These are phyloP conservation scores for Lachnellula willkommii DNA, from an alignment of 2,329 filamentous ascomycete species.

Conservation along the genomic window DNA sequence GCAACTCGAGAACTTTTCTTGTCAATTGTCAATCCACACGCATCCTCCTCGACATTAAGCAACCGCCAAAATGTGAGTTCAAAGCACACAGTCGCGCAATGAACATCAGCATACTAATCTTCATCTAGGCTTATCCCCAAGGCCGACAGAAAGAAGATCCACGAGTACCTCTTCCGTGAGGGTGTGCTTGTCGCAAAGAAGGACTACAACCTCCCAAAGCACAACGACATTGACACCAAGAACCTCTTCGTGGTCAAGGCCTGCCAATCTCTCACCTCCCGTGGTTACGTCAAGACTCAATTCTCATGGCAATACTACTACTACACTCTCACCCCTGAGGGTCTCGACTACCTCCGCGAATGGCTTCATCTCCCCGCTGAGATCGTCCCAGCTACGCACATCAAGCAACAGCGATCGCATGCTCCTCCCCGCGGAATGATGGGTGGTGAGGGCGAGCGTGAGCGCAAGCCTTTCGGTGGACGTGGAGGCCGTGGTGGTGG, in stretches of 20 bases:
- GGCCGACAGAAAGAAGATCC: conserved; percentile 99
- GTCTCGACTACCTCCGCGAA: conserved; percentile 99
- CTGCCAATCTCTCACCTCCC: conserved; percentile 94
- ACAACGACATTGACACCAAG: conserved; percentile 98
- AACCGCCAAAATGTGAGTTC: conserved; percentile 43
- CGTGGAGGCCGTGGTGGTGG: conserved; percentile 65
- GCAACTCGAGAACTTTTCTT: background rate
- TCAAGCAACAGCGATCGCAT: conserved; percentile 99
- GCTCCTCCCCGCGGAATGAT: conserved; percentile 88
- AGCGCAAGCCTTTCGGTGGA: conserved; percentile 75
- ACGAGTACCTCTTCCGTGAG: conserved; percentile 98
- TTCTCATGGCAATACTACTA: conserved; percentile 99
- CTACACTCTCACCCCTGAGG: conserved; percentile 99
- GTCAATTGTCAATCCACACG: background rate
- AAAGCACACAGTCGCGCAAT: background rate
- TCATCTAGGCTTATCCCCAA: conserved; percentile 94
- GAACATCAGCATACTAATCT: conserved; percentile 25
- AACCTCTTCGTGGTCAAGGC: conserved; percentile 99
- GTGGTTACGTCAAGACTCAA: conserved; percentile 98
- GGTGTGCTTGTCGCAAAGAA: conserved; percentile 96
- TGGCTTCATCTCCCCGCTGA: conserved; percentile 99
- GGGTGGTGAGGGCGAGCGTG: conserved; percentile 73
- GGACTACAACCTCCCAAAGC: conserved; percentile 97
- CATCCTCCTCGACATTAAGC: conserved; percentile 24
- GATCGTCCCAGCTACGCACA: conserved; percentile 99